These are phyloP conservation scores for Ambispora gerdemannii DNA, from an alignment of 192 early-diverging fungal genomes.

Conservation along the genomic window DNA sequence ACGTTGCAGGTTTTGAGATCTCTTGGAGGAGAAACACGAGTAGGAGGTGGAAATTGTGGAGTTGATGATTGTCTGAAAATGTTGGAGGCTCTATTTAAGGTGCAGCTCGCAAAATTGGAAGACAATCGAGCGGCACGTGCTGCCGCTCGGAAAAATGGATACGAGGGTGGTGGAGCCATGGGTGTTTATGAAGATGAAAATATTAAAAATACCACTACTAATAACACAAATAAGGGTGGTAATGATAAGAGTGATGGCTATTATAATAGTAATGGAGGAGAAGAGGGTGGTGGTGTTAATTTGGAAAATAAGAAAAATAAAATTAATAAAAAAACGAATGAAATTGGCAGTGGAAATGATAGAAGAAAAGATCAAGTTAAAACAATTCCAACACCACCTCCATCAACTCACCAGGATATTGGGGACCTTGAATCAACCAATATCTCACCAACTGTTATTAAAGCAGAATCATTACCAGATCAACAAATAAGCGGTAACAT, in stretches of 20 bases:
- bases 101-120: conserved; percentile 11
- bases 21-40: not conserved
- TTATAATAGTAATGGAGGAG: not conserved
- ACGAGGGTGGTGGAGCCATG: conserved; percentile 30
- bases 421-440: no score
- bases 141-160: conserved; percentile 26
- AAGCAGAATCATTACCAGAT: no score
- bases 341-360: no score
- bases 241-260: conserved; percentile 24
- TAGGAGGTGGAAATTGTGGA: conserved; percentile 4
- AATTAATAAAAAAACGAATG: no score
- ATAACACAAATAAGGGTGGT: conserved; percentile 31
- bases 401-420: no score
- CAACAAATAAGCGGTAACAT: no score
- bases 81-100: conserved; percentile 33
- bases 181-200: conserved; percentile 30
- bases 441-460: no score
- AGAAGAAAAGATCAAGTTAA: no score
- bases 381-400: no score
- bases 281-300: no score
- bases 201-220: conserved; percentile 32
- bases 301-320: no score
- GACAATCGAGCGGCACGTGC: conserved; percentile 26
- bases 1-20: not conserved
- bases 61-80: conserved; percentile 35